A percentile compares a stretch with the other conserved stretches of the same genome.
Evolutionary conservation across 2,329 filamentous ascomycete species (phyloP).

Genomic region (Fusarium clavum): DNA sequence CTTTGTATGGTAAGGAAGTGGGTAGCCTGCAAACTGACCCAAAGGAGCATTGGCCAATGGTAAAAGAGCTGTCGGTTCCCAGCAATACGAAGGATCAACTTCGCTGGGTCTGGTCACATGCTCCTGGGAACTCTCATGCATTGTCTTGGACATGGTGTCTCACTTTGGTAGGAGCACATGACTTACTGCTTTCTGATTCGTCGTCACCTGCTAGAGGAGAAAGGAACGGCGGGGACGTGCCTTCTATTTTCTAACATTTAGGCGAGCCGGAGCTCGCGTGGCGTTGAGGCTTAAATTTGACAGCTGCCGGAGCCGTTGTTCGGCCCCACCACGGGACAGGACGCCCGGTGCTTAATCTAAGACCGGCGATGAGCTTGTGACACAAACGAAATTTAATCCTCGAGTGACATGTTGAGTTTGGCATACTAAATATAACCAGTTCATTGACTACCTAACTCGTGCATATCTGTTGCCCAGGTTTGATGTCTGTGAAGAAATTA

Average conservation of each 20-base stretch:
- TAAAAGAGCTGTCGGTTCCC: not conserved
- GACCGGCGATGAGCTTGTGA: not conserved
- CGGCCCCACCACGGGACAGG: conserved; percentile 26
- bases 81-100: not conserved
- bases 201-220: conserved; percentile 1
- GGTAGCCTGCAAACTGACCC: not conserved
- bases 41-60: not conserved
- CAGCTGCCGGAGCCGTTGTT: conserved; percentile 6
- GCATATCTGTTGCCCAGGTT: not conserved
- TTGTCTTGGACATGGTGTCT: not conserved
- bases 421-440: not conserved
- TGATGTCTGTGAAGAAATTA: not conserved
- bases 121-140: not conserved
- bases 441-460: not conserved
- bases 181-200: conserved; percentile 11
- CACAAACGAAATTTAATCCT: not conserved
- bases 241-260: conserved; percentile 10
- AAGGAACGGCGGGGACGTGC: conserved; percentile 17
- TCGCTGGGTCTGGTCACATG: not conserved
- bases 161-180: conserved; percentile 12
- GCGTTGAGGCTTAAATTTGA: conserved; percentile 19
- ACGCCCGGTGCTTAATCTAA: conserved; percentile 7
- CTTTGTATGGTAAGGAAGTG: not conserved
- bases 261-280: conserved; percentile 1
- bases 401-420: not conserved